Conservation (phyloP, 148 eudicot species). For the Rhododendron vialii region DNA sequence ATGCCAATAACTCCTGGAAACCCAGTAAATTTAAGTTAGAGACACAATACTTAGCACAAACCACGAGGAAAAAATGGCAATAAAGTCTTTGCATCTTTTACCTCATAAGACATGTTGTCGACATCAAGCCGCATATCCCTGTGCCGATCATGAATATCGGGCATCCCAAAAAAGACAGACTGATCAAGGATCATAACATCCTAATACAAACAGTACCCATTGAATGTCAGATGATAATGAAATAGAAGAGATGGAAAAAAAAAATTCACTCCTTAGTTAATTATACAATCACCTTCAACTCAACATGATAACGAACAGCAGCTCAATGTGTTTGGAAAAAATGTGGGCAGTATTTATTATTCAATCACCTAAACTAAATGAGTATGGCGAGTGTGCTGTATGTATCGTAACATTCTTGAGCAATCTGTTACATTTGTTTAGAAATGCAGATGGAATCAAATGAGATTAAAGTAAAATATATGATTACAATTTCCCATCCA, state of each 20-base stretch:
- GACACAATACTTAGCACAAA: neutral
- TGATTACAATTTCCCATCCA: neutral
- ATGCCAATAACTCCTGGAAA: slow-evolving; percentile 73
- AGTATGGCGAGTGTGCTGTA: neutral
- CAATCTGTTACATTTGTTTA: neutral
- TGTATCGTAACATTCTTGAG: neutral
- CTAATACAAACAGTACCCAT: slow-evolving; percentile 28
- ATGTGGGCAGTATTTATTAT: neutral
- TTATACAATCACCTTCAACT: neutral
- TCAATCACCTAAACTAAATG: neutral
- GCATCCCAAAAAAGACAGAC: slow-evolving; percentile 66
- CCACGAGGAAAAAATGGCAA: neutral
- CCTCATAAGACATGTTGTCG: slow-evolving; percentile 99
- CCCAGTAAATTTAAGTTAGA: neutral
- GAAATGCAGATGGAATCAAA: neutral
- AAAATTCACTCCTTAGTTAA: neutral
- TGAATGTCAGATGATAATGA: neutral
- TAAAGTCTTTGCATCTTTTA: slow-evolving; percentile 6
- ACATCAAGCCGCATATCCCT: slow-evolving; percentile 97
- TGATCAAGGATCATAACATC: slow-evolving; percentile 92
- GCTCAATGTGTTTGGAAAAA: neutral
- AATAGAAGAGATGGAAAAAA: neutral
- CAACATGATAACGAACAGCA: neutral
- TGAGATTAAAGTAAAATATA: neutral
- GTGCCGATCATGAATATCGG: slow-evolving; percentile 78